Conservation (phyloP, 1,284 basidiomycete genomes). For the Rhodotorula sp. region DNA sequence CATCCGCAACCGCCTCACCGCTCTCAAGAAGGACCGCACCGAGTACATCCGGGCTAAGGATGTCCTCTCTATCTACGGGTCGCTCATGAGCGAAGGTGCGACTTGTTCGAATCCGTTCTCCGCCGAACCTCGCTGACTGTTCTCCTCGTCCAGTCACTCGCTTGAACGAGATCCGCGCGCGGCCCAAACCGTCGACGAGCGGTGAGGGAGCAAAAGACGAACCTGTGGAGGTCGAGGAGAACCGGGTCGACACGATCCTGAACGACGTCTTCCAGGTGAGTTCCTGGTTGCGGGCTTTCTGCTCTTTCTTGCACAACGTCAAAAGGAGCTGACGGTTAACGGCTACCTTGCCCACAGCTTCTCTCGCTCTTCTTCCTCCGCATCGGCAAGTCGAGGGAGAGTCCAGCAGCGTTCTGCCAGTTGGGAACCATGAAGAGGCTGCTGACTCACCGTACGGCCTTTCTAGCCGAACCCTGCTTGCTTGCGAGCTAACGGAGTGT, state of each 20-base stretch:
- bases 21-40: slow-evolving; percentile 57
- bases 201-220: slow-evolving; percentile 37
- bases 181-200: not conserved
- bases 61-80: slow-evolving; percentile 89
- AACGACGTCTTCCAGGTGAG: slow-evolving; percentile 86
- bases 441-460: slow-evolving; percentile 30
- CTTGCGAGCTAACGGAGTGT: not conserved
- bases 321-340: not conserved
- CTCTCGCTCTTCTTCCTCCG: slow-evolving; percentile 46
- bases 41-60: slow-evolving; percentile 61
- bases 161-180: slow-evolving; percentile 84
- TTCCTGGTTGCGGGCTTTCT: not conserved
- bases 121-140: not conserved
- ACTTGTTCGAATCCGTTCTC: not conserved
- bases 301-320: slow-evolving; percentile 59
- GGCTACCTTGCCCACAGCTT: slow-evolving; percentile 56
- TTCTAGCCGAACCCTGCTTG: too few relatives aligned
- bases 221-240: slow-evolving; percentile 48
- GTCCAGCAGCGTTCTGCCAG: slow-evolving; percentile 88
- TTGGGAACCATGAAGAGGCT: slow-evolving; percentile 69
- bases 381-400: slow-evolving; percentile 84
- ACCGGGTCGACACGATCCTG: slow-evolving; percentile 85
- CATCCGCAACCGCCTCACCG: slow-evolving; percentile 74
- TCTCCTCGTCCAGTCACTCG: slow-evolving; percentile 56
- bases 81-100: slow-evolving; percentile 88